Conservation (phyloP, 2,329 filamentous ascomycete species). For the Scedosporium minutisporum region DNA sequence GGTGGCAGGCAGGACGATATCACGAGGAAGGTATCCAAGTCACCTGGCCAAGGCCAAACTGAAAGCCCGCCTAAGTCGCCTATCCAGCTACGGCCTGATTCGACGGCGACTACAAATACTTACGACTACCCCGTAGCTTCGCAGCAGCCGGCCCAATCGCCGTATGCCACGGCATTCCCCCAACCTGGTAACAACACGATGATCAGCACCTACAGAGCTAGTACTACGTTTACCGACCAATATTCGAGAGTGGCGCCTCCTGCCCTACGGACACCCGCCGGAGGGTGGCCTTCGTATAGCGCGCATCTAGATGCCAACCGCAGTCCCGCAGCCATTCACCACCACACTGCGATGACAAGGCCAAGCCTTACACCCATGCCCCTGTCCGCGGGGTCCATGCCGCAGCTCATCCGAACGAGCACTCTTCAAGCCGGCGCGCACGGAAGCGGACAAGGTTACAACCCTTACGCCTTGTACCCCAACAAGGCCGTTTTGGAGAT, state of each 20-base stretch:
- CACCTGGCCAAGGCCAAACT: conserved; percentile 28
- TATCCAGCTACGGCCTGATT: conserved; percentile 19
- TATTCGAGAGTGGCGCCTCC: conserved; percentile 28
- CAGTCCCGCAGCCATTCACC: conserved; percentile 28
- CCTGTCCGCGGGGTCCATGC: conserved; percentile 33
- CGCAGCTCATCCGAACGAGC: conserved; percentile 47
- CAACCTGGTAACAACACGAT: conserved; percentile 37
- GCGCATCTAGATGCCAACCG: conserved; percentile 29
- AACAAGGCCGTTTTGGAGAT: conserved; percentile 80
- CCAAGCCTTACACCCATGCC: conserved; percentile 39
- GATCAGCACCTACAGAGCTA: conserved; percentile 43
- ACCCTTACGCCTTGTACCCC: conserved; percentile 72
- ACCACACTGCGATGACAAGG: conserved; percentile 34
- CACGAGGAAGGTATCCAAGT: conserved; percentile 30
- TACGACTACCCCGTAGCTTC: conserved; percentile 37
- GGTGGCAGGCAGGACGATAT: conserved; percentile 27
- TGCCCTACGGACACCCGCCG: conserved; percentile 26
- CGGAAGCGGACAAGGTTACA: conserved; percentile 41
- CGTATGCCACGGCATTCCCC: conserved; percentile 27
- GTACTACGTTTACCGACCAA: conserved; percentile 38
- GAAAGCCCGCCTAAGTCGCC: conserved; percentile 32
- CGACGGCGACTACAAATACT: conserved; percentile 32
- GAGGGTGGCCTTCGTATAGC: conserved; percentile 34
- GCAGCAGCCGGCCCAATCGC: conserved; percentile 15
- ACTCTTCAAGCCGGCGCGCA: conserved; percentile 33